A percentile compares a stretch with the other conserved stretches of the same genome.
Evolutionary conservation across 768 basidiomycete species (phyloP).

Genomic region (Phlegmacium glaucopus): DNA sequence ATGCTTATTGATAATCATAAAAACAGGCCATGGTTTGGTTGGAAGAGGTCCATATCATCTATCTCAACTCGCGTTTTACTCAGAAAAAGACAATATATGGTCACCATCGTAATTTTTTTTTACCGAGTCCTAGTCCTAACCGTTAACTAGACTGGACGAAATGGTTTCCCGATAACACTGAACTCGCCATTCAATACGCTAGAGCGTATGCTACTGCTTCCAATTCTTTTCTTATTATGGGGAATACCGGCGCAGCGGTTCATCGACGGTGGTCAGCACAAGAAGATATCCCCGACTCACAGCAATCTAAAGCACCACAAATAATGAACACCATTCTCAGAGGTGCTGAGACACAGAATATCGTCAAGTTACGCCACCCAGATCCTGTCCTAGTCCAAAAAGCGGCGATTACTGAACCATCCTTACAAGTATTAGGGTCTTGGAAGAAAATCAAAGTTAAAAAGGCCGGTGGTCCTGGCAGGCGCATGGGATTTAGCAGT

Average conservation of each 20-base stretch:
- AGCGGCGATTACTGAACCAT: too few relatives aligned
- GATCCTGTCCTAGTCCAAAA: too few relatives aligned
- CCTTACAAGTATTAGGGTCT: slow-evolving; percentile 32
- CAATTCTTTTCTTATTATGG: slow-evolving; percentile 27
- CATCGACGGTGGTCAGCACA: slow-evolving; percentile 22
- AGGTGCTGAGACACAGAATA: not conserved
- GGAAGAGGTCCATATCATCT: slow-evolving; percentile 12
- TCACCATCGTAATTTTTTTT: too few relatives aligned
- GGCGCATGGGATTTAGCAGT: slow-evolving; percentile 18
- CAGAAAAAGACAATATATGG: slow-evolving; percentile 1
- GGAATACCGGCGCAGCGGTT: slow-evolving; percentile 30
- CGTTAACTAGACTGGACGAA: too few relatives aligned
- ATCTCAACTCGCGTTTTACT: slow-evolving; percentile 7
- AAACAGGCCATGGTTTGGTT: slow-evolving; percentile 10
- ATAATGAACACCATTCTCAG: too few relatives aligned
- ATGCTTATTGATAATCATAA: too few relatives aligned
- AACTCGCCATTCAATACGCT: slow-evolving; percentile 23
- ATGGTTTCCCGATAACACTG: slow-evolving; percentile 19
- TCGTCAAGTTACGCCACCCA: slow-evolving; percentile 23
- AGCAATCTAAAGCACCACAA: slow-evolving; percentile 10
- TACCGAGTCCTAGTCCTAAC: slow-evolving; percentile 3
- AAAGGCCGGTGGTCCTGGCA: slow-evolving; percentile 10
- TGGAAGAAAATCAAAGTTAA: slow-evolving; percentile 37
- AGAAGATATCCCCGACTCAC: slow-evolving; percentile 8
- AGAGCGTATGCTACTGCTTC: slow-evolving; percentile 17